Percentiles rank a stretch among this genome's conserved stretches.
These are phyloP conservation scores for Hansenula lynferdii DNA, from an alignment of 1,139 yeast genomes.

Conservation along the genomic window DNA sequence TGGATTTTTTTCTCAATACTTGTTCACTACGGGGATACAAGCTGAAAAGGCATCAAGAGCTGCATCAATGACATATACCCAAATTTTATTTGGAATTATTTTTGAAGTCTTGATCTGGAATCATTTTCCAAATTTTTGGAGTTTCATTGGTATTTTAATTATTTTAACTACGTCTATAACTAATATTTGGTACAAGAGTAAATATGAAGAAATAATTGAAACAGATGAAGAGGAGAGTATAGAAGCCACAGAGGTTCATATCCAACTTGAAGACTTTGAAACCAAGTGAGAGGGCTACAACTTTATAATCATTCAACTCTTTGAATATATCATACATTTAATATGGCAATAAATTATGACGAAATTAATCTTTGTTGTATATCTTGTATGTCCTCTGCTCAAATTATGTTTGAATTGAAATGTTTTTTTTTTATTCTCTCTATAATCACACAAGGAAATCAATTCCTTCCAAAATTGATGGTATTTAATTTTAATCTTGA, in stretches of 20 bases:
- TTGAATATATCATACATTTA: background rate
- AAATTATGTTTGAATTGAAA: background rate
- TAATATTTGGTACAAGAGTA: constrained; percentile 50
- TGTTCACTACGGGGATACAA: constrained; percentile 79
- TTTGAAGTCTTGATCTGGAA: constrained; percentile 74
- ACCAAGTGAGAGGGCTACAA: background rate
- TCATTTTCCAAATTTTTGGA: constrained; percentile 66
- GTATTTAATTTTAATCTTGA: too few species aligned
- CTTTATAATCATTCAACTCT: background rate
- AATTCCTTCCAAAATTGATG: too few species aligned
- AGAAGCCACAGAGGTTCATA: background rate
- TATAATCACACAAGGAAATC: background rate
- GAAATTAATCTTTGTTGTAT: background rate
- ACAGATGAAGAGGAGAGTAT: too few species aligned
- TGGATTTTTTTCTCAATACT: constrained; percentile 79
- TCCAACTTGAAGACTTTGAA: background rate
- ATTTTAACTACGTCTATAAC: constrained; percentile 63
- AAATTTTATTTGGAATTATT: constrained; percentile 71
- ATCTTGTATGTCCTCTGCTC: background rate
- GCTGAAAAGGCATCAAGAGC: constrained; percentile 78
- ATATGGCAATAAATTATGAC: too few species aligned
- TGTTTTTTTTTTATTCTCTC: background rate
- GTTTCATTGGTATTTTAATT: constrained; percentile 62
- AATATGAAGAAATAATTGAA: background rate
- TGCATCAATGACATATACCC: constrained; percentile 68